A percentile compares a stretch with the other conserved stretches of the same genome.
Evolutionary conservation across 208 protist genomes (phyloP).

Genomic region (Crithidia sp.): DNA sequence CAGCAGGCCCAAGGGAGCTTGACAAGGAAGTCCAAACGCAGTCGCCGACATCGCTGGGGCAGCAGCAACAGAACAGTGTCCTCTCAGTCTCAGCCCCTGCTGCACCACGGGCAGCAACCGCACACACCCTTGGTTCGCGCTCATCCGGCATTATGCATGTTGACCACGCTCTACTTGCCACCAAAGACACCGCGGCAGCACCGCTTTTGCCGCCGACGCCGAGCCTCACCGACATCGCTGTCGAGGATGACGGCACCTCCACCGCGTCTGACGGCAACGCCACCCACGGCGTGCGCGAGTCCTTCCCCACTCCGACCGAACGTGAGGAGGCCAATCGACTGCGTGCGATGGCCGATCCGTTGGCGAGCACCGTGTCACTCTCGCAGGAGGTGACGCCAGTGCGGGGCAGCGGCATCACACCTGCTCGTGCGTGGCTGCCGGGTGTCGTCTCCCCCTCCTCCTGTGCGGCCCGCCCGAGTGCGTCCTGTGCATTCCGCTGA

Average conservation of each 20-base stretch:
- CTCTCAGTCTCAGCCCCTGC: too few species aligned
- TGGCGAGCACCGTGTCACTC: background rate
- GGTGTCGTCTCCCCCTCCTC: slow-evolving; percentile 7
- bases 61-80: too few species aligned
- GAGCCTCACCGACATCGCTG: slow-evolving; percentile 8
- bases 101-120: too few species aligned
- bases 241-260: slow-evolving; percentile 4
- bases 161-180: too few species aligned
- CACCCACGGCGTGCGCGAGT: background rate
- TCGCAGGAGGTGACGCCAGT: background rate
- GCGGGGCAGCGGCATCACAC: background rate
- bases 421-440: background rate
- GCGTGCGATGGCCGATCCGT: background rate
- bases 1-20: background rate
- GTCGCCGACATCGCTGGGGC: too few species aligned
- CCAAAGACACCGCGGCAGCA: background rate
- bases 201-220: background rate
- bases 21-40: too few species aligned
- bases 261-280: background rate
- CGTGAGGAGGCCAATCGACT: background rate
- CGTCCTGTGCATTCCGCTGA: background rate
- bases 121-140: too few species aligned
- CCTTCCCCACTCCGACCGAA: slow-evolving; percentile 12
- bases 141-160: too few species aligned
- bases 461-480: background rate